Evolutionary conservation across 208 protist genomes (phyloP).

Genomic region (Crithidia thermophila): DNA sequence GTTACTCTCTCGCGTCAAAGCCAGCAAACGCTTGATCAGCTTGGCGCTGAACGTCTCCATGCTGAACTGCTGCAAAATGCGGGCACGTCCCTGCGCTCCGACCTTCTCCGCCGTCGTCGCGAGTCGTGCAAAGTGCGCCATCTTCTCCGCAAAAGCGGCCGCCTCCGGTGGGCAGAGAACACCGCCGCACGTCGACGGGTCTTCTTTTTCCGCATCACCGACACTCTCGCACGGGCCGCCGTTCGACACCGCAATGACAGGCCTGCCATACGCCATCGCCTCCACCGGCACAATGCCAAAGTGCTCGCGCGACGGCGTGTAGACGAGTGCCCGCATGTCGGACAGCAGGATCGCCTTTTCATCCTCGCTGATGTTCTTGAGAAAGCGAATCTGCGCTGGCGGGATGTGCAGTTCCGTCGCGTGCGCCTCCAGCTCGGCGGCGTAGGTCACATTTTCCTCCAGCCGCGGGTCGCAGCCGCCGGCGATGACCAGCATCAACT

Average conservation of each 20-base stretch:
- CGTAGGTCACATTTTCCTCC: conserved; percentile 83
- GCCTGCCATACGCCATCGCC: conserved; percentile 74
- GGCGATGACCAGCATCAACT: conserved; percentile 76
- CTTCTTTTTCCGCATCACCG: conserved; percentile 25
- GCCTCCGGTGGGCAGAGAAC: conserved; percentile 61
- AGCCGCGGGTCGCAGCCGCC: conserved; percentile 84
- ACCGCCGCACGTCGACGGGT: conserved; percentile 39
- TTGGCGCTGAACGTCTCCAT: conserved; percentile 60
- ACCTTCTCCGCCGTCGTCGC: conserved; percentile 30
- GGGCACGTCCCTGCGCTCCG: conserved; percentile 47
- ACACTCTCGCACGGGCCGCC: conserved; percentile 94
- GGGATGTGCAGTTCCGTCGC: conserved; percentile 35
- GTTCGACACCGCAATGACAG: conserved; percentile 91
- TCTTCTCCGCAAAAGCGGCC: conserved; percentile 64
- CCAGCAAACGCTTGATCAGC: conserved; percentile 38
- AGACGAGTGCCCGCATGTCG: conserved; percentile 82
- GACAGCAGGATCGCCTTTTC: conserved; percentile 75
- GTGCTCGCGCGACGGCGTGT: conserved; percentile 95
- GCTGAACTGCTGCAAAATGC: conserved; percentile 47
- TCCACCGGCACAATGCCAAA: conserved; percentile 95
- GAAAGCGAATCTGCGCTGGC: conserved; percentile 57
- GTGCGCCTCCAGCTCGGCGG: conserved; percentile 69
- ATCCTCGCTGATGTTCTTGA: conserved; percentile 82
- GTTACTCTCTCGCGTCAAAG: conserved; percentile 14
- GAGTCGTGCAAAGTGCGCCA: conserved; percentile 43